Percentiles rank a stretch among this genome's conserved stretches.
Conservation (phyloP, 2,329 filamentous ascomycete species). For the Cercospora sojina region DNA sequence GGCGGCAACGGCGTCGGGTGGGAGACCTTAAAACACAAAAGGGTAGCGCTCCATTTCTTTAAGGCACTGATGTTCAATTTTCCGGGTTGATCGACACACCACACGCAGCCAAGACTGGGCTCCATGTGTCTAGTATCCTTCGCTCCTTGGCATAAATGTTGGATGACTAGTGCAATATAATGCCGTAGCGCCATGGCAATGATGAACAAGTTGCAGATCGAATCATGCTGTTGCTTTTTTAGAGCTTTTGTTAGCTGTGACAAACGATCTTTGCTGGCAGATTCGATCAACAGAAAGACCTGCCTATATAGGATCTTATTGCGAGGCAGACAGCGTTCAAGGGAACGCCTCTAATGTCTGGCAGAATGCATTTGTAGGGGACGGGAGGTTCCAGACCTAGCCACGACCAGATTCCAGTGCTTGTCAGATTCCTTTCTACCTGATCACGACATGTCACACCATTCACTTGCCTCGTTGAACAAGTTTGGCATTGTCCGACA, state of each 20-base stretch:
- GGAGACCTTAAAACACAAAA: not conserved
- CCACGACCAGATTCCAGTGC: not conserved
- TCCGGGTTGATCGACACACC: not conserved
- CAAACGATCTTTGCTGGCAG: not conserved
- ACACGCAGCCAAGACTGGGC: not conserved
- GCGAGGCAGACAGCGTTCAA: not conserved
- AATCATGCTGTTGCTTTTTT: not conserved
- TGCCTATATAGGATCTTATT: not conserved
- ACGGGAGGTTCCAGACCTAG: not conserved
- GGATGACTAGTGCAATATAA: not conserved
- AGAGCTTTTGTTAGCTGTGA: not conserved
- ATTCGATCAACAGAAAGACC: not conserved
- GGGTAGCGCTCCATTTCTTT: not conserved
- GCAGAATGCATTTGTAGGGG: not conserved
- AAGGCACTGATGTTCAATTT: not conserved
- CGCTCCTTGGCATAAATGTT: not conserved
- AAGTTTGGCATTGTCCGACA: not conserved
- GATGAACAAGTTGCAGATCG: not conserved
- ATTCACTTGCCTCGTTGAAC: not conserved
- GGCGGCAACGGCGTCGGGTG: not conserved
- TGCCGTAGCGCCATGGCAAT: not conserved
- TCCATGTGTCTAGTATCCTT: not conserved
- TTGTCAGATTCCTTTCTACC: not conserved
- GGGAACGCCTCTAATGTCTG: not conserved
- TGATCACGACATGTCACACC: not conserved